Percentiles rank a stretch among this genome's conserved stretches.
Evolutionary conservation across 768 basidiomycete genomes (phyloP).

Genomic region (Pisolithus marmoratus): DNA sequence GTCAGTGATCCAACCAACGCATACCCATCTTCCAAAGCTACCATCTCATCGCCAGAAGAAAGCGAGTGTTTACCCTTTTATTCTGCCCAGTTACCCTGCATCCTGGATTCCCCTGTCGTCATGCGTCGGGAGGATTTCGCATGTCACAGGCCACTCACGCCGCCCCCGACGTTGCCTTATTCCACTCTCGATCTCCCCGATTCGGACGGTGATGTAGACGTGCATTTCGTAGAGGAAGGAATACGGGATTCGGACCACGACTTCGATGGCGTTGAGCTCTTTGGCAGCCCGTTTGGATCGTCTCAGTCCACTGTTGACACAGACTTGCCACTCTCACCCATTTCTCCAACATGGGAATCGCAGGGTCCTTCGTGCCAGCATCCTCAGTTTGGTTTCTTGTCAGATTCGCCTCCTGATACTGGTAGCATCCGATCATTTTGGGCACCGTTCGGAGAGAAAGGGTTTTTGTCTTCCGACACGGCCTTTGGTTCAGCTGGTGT

Average conservation of each 20-base stretch:
- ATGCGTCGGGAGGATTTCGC: conserved; percentile 26
- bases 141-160: conserved; percentile 33
- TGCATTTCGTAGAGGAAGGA: conserved; percentile 8
- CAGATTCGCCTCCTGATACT: conserved; percentile 12
- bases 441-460: conserved; percentile 8
- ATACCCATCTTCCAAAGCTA: conserved; percentile 22
- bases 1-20: conserved; percentile 14
- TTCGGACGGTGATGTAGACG: conserved; percentile 21
- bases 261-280: conserved; percentile 17
- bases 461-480: conserved; percentile 1
- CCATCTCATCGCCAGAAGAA: conserved; percentile 24
- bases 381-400: conserved; percentile 10
- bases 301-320: conserved; percentile 9
- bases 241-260: conserved; percentile 12
- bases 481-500: conserved; percentile 1
- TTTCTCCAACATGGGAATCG: conserved; percentile 31
- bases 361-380: conserved; percentile 5
- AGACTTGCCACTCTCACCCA: conserved; percentile 26
- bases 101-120: conserved; percentile 31
- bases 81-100: conserved; percentile 23
- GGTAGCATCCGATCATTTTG: conserved; percentile 15
- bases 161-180: conserved; percentile 38
- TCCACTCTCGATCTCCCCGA: conserved; percentile 33
- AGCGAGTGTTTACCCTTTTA: conserved; percentile 14
- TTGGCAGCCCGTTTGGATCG: conserved; percentile 8